A percentile compares a stretch with the other conserved stretches of the same genome.
These are phyloP conservation scores for Sphaceloma murrayae DNA, from an alignment of 2,329 filamentous ascomycete species.

Conservation along the genomic window DNA sequence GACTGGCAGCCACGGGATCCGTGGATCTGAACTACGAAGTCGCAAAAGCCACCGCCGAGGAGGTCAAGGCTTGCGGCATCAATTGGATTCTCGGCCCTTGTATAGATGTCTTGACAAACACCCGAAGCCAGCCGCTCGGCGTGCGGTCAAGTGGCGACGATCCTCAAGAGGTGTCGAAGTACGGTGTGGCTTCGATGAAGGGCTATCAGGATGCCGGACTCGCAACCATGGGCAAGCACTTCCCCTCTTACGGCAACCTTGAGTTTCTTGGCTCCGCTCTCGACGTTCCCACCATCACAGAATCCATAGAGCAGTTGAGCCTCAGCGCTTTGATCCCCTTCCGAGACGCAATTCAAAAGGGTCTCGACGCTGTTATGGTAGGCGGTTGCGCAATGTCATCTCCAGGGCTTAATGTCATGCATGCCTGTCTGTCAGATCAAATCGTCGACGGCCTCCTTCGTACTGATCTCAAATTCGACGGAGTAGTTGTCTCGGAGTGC, in stretches of 20 bases:
- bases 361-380: constrained; percentile 90
- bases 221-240: constrained; percentile 88
- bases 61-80: constrained; percentile 84
- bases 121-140: constrained; percentile 79
- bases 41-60: constrained; percentile 85
- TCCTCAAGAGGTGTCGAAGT: constrained; percentile 87
- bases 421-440: constrained; percentile 86
- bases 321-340: constrained; percentile 88
- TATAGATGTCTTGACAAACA: constrained; percentile 87
- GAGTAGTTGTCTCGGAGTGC: constrained; percentile 90
- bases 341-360: constrained; percentile 75
- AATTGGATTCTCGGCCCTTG: constrained; percentile 94
- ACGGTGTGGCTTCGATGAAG: constrained; percentile 80
- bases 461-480: constrained; percentile 80
- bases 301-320: constrained; percentile 84
- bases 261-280: constrained; percentile 86
- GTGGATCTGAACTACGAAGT: constrained; percentile 79
- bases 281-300: constrained; percentile 90
- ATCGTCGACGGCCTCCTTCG: constrained; percentile 83
- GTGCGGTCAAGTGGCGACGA: constrained; percentile 87
- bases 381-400: constrained; percentile 90
- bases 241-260: constrained; percentile 89
- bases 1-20: constrained; percentile 82
- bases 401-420: constrained; percentile 85
- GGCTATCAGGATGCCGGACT: constrained; percentile 88